phyloP scores from a whole-genome alignment of 345 rosid species.

The Anastatica hierochuntica region DNA sequence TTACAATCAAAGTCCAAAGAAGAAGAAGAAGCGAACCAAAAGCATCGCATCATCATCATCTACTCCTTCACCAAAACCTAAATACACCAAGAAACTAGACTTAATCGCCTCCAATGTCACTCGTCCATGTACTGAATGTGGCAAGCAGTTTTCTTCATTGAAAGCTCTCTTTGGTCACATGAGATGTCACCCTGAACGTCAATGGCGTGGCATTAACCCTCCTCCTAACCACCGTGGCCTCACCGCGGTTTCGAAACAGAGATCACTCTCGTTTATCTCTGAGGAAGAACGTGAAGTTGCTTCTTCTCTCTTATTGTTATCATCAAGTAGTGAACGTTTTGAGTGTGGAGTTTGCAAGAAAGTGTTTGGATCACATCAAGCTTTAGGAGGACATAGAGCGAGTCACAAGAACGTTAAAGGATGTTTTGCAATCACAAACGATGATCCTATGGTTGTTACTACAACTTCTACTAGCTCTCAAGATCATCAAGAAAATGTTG shows the following conservation, averaged over 20 bases:
- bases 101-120: conserved; percentile 67
- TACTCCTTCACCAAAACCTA: conserved; percentile 27
- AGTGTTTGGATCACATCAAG: conserved; percentile 81
- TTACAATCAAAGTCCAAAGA: conserved; percentile 28
- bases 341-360: conserved; percentile 80
- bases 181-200: conserved; percentile 93
- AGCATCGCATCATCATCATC: conserved; percentile 13
- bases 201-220: conserved; percentile 73
- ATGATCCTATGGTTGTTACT: conserved; percentile 18
- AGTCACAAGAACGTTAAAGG: conserved; percentile 81
- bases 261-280: conserved; percentile 27
- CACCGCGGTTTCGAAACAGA: conserved; percentile 1
- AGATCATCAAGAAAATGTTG: conserved; percentile 15
- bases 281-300: conserved; percentile 70
- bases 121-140: conserved; percentile 82
- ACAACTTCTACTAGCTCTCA: conserved; percentile 1
- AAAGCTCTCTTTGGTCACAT: conserved; percentile 94
- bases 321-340: conserved; percentile 24
- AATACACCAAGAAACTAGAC: conserved; percentile 51
- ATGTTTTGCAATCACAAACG: conserved; percentile 53
- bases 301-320: conserved; percentile 38
- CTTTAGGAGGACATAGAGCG: conserved; percentile 84
- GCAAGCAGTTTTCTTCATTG: conserved; percentile 80
- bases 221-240: conserved; percentile 31
- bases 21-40: conserved; percentile 49